Conservation (phyloP, 345 rosid genomes). For the Passiflora organensis region DNA sequence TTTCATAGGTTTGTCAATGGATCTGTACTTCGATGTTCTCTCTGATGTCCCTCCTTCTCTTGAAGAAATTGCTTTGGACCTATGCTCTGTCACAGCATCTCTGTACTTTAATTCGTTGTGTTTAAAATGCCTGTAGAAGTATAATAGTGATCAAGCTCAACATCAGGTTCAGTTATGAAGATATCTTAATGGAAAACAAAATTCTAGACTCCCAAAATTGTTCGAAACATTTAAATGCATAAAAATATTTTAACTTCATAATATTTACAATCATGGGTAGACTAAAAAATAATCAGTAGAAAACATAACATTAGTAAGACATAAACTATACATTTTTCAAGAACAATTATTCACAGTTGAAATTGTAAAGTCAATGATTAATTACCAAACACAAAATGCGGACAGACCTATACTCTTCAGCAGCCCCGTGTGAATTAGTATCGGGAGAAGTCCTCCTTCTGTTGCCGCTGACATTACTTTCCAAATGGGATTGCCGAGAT, state of each 20-base stretch:
- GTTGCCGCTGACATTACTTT: slow-evolving; percentile 29
- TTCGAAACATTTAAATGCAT: no score
- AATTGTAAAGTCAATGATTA: no score
- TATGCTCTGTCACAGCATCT: slow-evolving; percentile 45
- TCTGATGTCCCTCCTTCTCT: slow-evolving; percentile 62
- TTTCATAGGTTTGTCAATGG: slow-evolving; percentile 42
- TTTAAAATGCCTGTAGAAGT: slow-evolving; percentile 42
- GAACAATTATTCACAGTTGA: no score
- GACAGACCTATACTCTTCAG: slow-evolving; percentile 58
- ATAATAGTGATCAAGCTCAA: neutral
- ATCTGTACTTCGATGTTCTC: slow-evolving; percentile 52
- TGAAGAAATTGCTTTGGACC: slow-evolving; percentile 48
- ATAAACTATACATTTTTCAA: neutral
- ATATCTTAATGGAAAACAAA: no score
- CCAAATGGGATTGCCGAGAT: slow-evolving; percentile 47
- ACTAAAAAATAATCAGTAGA: no score
- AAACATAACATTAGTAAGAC: no score
- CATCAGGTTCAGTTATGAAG: no score
- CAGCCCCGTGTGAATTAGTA: slow-evolving; percentile 50
- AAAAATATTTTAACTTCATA: no score
- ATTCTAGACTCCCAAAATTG: no score
- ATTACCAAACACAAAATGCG: neutral
- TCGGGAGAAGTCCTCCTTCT: slow-evolving; percentile 47
- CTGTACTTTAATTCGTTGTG: slow-evolving; percentile 43
- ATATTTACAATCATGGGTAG: no score